phyloP scores from a whole-genome alignment of 441 rosid genomes.

The Isatis lusitanica region DNA sequence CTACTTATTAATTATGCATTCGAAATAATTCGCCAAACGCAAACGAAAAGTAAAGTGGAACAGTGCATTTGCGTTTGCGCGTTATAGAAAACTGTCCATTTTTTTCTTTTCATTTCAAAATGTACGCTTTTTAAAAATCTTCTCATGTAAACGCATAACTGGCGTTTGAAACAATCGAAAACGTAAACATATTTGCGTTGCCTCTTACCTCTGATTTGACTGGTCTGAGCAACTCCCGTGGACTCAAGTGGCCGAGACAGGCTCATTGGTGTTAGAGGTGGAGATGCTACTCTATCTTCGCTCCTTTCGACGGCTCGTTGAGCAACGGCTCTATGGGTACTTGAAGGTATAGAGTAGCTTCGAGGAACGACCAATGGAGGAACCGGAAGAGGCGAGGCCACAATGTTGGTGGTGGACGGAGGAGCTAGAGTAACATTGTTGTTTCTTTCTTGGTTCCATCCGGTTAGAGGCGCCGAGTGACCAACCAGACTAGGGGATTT shows the following conservation, averaged over 20 bases:
- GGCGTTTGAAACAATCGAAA: neutral
- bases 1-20: neutral
- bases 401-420: constrained; percentile 42
- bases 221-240: constrained; percentile 46
- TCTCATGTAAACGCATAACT: neutral
- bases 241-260: constrained; percentile 45
- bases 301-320: constrained; percentile 45
- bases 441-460: constrained; percentile 61
- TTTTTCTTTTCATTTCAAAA: neutral
- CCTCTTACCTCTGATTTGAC: constrained; percentile 64
- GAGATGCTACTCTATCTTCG: constrained; percentile 56
- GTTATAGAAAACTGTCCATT: neutral
- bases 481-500: constrained; percentile 57
- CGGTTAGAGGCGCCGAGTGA: constrained; percentile 81
- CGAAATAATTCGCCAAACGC: neutral
- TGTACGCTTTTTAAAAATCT: neutral
- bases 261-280: constrained; percentile 80
- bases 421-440: constrained; percentile 41
- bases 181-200: neutral
- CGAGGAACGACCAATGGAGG: constrained; percentile 70
- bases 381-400: constrained; percentile 72
- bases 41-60: neutral
- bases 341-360: constrained; percentile 87
- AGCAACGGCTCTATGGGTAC: constrained; percentile 70
- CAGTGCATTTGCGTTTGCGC: neutral